Conservation (phyloP, 148 eudicot species). For the Heliosperma pusillum region DNA sequence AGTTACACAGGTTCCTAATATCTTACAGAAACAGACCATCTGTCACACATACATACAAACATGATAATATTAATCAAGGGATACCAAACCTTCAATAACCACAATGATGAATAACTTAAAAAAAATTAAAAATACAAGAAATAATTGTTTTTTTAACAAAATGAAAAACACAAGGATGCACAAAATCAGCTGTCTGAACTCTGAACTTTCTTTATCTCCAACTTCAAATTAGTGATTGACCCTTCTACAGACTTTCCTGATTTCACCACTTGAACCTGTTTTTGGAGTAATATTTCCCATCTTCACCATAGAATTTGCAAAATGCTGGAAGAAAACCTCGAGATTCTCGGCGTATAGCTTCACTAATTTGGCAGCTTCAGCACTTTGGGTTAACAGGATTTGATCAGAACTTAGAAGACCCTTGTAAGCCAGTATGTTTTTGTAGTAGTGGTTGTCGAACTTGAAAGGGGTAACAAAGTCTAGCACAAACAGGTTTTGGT, state of each 20-base stretch:
- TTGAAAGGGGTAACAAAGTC: constrained; percentile 39
- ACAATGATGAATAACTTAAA: constrained; percentile 13
- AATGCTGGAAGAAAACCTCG: constrained; percentile 66
- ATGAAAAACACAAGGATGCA: constrained; percentile 13
- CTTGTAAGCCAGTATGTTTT: constrained; percentile 40
- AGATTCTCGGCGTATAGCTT: constrained; percentile 48
- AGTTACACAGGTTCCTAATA: constrained; percentile 14
- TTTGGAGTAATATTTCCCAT: constrained; percentile 79
- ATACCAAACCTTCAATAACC: background rate
- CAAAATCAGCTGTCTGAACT: constrained; percentile 10
- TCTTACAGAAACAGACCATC: background rate
- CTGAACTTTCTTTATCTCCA: background rate
- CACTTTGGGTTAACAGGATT: constrained; percentile 41
- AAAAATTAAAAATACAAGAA: background rate
- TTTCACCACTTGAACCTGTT: constrained; percentile 67
- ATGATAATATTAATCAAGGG: background rate
- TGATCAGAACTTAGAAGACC: constrained; percentile 56
- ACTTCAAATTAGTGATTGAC: constrained; percentile 30
- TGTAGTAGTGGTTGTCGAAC: constrained; percentile 59
- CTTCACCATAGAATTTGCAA: constrained; percentile 70
- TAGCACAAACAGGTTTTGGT: constrained; percentile 58
- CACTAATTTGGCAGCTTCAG: constrained; percentile 36
- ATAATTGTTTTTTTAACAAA: background rate
- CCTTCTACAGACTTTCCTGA: constrained; percentile 71
- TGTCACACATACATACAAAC: constrained; percentile 2